Base-by-base conservation (phyloP, 1,284 basidiomycete species). In the Ceratobasidium sp. region DNA sequence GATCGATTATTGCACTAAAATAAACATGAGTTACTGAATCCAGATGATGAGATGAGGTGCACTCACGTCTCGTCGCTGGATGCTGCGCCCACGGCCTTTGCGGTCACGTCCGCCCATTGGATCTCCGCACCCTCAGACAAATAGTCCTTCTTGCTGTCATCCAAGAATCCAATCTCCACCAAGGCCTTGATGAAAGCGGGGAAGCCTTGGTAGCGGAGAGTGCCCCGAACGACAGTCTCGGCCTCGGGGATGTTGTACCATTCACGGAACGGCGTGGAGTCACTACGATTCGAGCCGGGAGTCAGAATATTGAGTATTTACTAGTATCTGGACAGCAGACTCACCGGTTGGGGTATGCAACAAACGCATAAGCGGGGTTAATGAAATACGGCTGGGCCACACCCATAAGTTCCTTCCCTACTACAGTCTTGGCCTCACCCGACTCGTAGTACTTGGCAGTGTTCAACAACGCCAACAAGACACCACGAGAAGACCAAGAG, bases 401-500 rank as follows among this genome's bases (percentile, higher is more conserved):
- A 16, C 82, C 84, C 96, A 98, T 98, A 73, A 98, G 87, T 66
- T 95, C 91, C 77, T 83, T 82, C 72, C 83, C 85, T 7, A 85
- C 81, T 57, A 98, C 85, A 62, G 88, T 85, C 66, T 90, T 85
- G 54, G 86, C 82, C 82, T 93, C 82, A 50, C 91, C 89, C 71
- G 87, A 83, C 57, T 88, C 85, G 80, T 92, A 85, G 83, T 90
- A 95, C n/a, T 92, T 90, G 55, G 95, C 98, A 58, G 88, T 87
- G 87, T 98, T 99, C 78, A 97, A 89, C 73, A 98, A 88, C 6
- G 97, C 97, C 78, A 98, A 91, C 66, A 99, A 90, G 58, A 98
- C 96, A 74, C 97, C 98, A 58, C 95, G 92, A 35, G 96, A 95
- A 1, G 96, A 98, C 98, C 98, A 99, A 44, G 95, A 98, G 86